Evolutionary conservation across 257 asterid genomes (phyloP).

Genomic region (Solanum lycopersicoides): DNA sequence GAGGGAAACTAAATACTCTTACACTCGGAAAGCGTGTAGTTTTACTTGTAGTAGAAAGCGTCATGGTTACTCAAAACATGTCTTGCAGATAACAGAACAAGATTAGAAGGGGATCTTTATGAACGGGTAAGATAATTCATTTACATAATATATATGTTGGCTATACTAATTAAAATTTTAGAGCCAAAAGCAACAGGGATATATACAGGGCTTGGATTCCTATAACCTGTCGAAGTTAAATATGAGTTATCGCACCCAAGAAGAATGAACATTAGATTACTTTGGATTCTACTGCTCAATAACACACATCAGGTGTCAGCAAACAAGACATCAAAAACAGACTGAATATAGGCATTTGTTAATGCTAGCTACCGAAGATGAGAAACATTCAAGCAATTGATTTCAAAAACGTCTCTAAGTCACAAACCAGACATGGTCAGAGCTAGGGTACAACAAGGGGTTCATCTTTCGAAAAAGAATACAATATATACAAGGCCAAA

Average conservation of each 20-base stretch:
- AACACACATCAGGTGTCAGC: not conserved
- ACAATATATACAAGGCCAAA: too few species aligned
- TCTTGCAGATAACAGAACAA: too few species aligned
- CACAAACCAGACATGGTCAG: not conserved
- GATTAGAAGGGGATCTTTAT: too few species aligned
- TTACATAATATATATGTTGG: not conserved
- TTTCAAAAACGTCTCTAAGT: not conserved
- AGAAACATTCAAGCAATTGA: not conserved
- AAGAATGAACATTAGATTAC: not conserved
- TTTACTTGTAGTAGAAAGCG: too few species aligned
- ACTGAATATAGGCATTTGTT: not conserved
- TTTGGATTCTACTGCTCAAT: not conserved
- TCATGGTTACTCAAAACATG: too few species aligned
- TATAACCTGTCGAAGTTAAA: not conserved
- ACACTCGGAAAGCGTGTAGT: too few species aligned
- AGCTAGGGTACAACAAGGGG: not conserved
- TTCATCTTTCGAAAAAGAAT: too few species aligned
- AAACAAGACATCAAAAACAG: not conserved
- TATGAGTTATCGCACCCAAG: not conserved
- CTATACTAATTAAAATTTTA: not conserved
- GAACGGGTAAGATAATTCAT: too few species aligned
- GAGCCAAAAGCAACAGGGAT: not conserved
- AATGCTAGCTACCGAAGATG: not conserved
- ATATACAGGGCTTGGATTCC: not conserved
- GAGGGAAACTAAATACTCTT: too few species aligned